These are phyloP conservation scores for Silene conica DNA, from an alignment of 148 eudicot species.

Conservation along the genomic window DNA sequence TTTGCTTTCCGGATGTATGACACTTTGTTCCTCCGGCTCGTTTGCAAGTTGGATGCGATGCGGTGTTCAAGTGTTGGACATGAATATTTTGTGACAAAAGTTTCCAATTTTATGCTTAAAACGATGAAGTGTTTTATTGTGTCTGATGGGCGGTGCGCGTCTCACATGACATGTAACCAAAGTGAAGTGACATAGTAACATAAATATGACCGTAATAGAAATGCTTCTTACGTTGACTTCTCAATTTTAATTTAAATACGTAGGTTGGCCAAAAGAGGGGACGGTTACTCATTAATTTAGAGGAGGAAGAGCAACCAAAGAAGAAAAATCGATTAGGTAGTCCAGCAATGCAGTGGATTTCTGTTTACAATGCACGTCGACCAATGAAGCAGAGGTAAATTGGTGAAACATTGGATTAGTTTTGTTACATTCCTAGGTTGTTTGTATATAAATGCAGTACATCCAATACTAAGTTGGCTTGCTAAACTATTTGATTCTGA, in stretches of 20 bases:
- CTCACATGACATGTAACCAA: too few relatives aligned
- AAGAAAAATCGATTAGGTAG: conserved; percentile 82
- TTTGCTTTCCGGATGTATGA: not conserved
- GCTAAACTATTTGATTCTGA: too few relatives aligned
- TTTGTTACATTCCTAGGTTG: not conserved
- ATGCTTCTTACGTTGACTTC: conserved; percentile 9
- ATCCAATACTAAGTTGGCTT: too few relatives aligned
- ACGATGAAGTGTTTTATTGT: too few relatives aligned
- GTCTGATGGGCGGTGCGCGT: too few relatives aligned
- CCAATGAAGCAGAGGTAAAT: conserved; percentile 92
- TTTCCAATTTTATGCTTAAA: too few relatives aligned
- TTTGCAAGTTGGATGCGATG: too few relatives aligned
- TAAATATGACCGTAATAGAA: not conserved
- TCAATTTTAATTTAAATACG: not conserved
- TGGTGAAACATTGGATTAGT: not conserved
- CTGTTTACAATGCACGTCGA: conserved; percentile 91
- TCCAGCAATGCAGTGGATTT: conserved; percentile 96
- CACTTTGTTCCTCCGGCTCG: too few relatives aligned
- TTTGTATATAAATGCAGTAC: not conserved
- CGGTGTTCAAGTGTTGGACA: too few relatives aligned
- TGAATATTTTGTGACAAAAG: too few relatives aligned
- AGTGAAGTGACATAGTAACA: too few relatives aligned
- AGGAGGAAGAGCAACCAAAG: conserved; percentile 89
- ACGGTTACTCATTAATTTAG: conserved; percentile 75
- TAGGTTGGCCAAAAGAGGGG: conserved; percentile 93